Percentiles rank a stretch among this genome's conserved stretches.
Evolutionary conservation across 2,329 filamentous ascomycete species (phyloP).

Genomic region (Zelopaecilomyces penicillatus): DNA sequence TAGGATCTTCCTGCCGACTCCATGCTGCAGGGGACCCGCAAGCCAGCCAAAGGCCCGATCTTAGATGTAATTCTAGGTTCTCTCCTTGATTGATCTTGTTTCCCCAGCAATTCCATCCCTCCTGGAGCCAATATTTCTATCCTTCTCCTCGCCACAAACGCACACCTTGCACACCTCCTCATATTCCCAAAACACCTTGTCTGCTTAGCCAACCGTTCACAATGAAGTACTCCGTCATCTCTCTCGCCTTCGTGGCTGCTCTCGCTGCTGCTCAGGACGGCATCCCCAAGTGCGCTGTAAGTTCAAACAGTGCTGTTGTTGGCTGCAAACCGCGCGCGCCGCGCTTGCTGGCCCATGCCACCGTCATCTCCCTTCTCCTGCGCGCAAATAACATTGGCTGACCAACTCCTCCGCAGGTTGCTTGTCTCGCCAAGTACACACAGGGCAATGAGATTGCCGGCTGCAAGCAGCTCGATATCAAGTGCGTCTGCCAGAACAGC

Average conservation of each 20-base stretch:
- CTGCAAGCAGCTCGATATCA: slow-evolving; percentile 30
- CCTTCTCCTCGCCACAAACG: too few species aligned
- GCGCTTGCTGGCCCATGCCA: neutral
- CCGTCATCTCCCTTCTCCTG: neutral
- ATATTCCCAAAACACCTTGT: too few species aligned
- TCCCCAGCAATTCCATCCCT: too few species aligned
- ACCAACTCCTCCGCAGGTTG: slow-evolving; percentile 14
- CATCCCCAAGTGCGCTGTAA: slow-evolving; percentile 32
- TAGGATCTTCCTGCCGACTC: too few species aligned
- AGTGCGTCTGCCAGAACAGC: slow-evolving; percentile 33
- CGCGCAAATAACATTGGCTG: neutral
- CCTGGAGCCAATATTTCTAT: too few species aligned
- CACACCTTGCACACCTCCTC: too few species aligned
- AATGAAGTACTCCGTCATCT: slow-evolving; percentile 28
- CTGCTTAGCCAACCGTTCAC: slow-evolving; percentile 8
- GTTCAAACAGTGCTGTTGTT: slow-evolving; percentile 11
- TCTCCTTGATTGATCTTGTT: too few species aligned
- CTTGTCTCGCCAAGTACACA: slow-evolving; percentile 26
- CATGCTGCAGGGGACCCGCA: too few species aligned
- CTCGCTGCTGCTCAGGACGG: slow-evolving; percentile 26
- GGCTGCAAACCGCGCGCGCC: neutral
- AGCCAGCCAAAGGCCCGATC: too few species aligned
- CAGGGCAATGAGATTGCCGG: slow-evolving; percentile 26
- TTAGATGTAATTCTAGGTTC: too few species aligned
- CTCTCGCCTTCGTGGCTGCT: slow-evolving; percentile 22